phyloP scores from a whole-genome alignment of 495 filamentous ascomycete genomes.

The Neurospora terricola region DNA sequence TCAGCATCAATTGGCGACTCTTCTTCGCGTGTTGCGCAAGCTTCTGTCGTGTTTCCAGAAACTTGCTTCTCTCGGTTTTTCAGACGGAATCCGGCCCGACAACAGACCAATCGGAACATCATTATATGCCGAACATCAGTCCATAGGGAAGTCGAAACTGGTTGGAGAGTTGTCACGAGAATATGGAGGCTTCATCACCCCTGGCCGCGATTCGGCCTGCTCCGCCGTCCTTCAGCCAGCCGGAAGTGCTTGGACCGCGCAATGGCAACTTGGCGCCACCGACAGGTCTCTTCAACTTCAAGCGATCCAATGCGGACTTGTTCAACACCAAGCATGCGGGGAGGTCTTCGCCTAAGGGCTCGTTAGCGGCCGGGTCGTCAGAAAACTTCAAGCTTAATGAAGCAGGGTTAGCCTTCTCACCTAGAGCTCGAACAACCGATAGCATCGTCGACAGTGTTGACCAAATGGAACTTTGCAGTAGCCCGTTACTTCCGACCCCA shows the following conservation, averaged over 20 bases:
- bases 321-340: conserved; percentile 64
- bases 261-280: conserved; percentile 45
- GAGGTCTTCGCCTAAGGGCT: conserved; percentile 83
- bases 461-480: conserved; percentile 29
- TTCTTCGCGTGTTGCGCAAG: neutral
- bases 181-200: conserved; percentile 89
- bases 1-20: neutral
- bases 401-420: conserved; percentile 53
- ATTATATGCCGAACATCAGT: neutral
- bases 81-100: neutral
- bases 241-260: conserved; percentile 33
- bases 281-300: conserved; percentile 47
- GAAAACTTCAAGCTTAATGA: conserved; percentile 91
- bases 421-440: conserved; percentile 5
- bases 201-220: conserved; percentile 87
- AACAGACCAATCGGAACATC: neutral
- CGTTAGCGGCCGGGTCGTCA: conserved; percentile 84
- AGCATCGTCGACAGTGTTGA: conserved; percentile 12
- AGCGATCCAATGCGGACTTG: conserved; percentile 51
- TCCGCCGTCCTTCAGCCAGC: conserved; percentile 41
- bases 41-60: neutral
- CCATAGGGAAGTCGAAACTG: neutral
- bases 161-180: neutral
- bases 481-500: conserved; percentile 84
- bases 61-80: neutral